Percentiles rank a stretch among this genome's conserved stretches.
phyloP scores from a whole-genome alignment of 1,284 basidiomycete genomes.

The Athelia sp. region DNA sequence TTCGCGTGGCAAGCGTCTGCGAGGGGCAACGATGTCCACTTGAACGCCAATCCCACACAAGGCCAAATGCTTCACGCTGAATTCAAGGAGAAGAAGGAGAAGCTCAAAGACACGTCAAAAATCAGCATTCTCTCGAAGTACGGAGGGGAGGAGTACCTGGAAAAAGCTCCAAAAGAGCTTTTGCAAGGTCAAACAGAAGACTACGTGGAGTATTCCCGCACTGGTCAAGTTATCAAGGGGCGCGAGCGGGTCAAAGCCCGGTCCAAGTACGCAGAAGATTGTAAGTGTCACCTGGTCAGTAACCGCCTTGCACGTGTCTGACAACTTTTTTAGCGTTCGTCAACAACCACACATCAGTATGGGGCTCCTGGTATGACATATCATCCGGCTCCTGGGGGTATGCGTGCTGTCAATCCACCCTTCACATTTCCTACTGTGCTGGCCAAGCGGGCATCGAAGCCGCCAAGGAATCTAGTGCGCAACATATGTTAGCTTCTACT shows the following conservation, averaged over 20 bases:
- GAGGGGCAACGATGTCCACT: conserved; percentile 90
- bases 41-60: conserved; percentile 95
- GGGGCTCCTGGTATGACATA: conserved; percentile 93
- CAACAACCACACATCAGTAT: conserved; percentile 92
- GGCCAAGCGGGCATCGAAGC: conserved; percentile 87
- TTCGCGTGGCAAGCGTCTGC: conserved; percentile 98
- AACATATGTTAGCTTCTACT: conserved; percentile 52
- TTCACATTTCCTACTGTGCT: conserved; percentile 91
- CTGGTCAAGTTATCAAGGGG: conserved; percentile 92
- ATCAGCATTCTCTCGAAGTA: conserved; percentile 86
- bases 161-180: conserved; percentile 84
- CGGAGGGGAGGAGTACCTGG: conserved; percentile 92
- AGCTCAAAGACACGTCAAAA: conserved; percentile 83
- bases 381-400: conserved; percentile 84
- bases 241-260: conserved; percentile 78
- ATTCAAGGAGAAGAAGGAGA: conserved; percentile 89
- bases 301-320: conserved; percentile 5
- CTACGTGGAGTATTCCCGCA: conserved; percentile 95
- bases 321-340: conserved; percentile 55
- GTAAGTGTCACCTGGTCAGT: conserved; percentile 37
- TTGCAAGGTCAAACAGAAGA: conserved; percentile 93
- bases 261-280: conserved; percentile 95
- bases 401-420: conserved; percentile 86
- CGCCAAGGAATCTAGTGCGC: conserved; percentile 62
- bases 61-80: conserved; percentile 90